Conservation (phyloP, 768 basidiomycete genomes). For the Boletus subparvulus region DNA sequence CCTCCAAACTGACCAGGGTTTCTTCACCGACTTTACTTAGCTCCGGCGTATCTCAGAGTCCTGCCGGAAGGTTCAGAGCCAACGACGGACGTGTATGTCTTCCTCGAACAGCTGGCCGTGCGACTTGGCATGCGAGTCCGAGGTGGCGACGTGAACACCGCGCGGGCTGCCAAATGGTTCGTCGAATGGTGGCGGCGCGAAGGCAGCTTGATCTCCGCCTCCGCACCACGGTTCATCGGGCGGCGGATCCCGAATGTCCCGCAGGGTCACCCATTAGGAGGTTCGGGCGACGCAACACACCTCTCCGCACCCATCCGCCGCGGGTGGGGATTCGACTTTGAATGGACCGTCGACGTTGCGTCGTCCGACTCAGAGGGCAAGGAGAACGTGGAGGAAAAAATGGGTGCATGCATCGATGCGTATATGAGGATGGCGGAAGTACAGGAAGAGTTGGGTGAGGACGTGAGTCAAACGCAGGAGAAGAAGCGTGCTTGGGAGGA, state of each 20-base stretch:
- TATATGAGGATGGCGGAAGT: constrained; percentile 44
- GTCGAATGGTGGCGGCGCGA: constrained; percentile 86
- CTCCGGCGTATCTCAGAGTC: constrained; percentile 67
- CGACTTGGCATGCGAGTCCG: constrained; percentile 82
- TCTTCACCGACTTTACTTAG: constrained; percentile 33
- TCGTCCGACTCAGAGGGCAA: constrained; percentile 1
- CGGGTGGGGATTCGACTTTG: constrained; percentile 86
- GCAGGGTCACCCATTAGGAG: not conserved
- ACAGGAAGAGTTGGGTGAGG: constrained; percentile 54
- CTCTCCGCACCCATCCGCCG: constrained; percentile 33
- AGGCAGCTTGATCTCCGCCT: constrained; percentile 57
- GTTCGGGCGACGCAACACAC: not conserved
- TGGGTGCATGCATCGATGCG: constrained; percentile 68
- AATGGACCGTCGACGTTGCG: constrained; percentile 49
- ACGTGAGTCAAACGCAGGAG: constrained; percentile 68
- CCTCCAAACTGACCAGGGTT: not conserved
- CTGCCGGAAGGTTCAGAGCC: constrained; percentile 56
- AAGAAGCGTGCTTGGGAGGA: constrained; percentile 55
- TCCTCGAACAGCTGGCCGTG: constrained; percentile 66
- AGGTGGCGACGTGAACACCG: constrained; percentile 69
- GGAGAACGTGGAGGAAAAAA: constrained; percentile 54
- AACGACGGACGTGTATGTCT: constrained; percentile 58
- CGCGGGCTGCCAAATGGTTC: constrained; percentile 77
- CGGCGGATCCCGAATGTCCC: not conserved
- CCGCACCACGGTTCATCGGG: constrained; percentile 32